Percentiles rank a stretch among this genome's conserved stretches.
phyloP scores from a whole-genome alignment of 176 grass and related monocot genomes.

The Aegilops umbellulata region DNA sequence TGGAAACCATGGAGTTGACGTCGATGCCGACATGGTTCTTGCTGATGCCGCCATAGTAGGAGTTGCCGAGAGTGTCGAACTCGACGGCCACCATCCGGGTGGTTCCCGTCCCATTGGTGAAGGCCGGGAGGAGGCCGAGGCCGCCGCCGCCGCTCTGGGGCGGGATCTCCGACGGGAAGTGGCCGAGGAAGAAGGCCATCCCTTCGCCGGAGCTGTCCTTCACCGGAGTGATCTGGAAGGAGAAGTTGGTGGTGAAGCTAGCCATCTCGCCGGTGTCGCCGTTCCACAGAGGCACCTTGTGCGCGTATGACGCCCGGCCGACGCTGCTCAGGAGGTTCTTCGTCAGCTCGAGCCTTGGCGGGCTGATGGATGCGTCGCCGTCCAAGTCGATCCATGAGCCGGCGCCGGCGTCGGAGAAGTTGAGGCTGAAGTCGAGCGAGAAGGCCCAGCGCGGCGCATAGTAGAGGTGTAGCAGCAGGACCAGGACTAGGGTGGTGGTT shows the following conservation, averaged over 20 bases:
- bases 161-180: slow-evolving; percentile 15
- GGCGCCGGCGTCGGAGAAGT: not conserved
- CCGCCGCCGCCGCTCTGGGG: not conserved
- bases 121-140: slow-evolving; percentile 29
- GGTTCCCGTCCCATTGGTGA: not conserved
- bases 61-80: slow-evolving; percentile 25
- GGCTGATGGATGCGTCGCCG: not conserved
- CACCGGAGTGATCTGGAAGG: slow-evolving; percentile 9
- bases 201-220: slow-evolving; percentile 19
- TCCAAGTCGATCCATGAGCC: not conserved
- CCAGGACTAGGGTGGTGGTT: not conserved
- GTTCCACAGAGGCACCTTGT: slow-evolving; percentile 35
- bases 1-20: slow-evolving; percentile 11
- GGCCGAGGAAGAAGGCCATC: slow-evolving; percentile 56
- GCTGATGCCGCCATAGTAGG: not conserved
- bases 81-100: slow-evolving; percentile 34
- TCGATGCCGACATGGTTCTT: not conserved
- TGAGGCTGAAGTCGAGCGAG: not conserved
- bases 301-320: slow-evolving; percentile 4
- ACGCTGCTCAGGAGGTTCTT: not conserved
- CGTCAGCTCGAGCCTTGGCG: not conserved
- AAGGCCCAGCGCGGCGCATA: not conserved
- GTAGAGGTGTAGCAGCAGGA: not conserved
- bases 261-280: not conserved
- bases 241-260: slow-evolving; percentile 30